Base-by-base conservation (phyloP, 805 yeast species). In the Suhomyces kilbournensis region DNA sequence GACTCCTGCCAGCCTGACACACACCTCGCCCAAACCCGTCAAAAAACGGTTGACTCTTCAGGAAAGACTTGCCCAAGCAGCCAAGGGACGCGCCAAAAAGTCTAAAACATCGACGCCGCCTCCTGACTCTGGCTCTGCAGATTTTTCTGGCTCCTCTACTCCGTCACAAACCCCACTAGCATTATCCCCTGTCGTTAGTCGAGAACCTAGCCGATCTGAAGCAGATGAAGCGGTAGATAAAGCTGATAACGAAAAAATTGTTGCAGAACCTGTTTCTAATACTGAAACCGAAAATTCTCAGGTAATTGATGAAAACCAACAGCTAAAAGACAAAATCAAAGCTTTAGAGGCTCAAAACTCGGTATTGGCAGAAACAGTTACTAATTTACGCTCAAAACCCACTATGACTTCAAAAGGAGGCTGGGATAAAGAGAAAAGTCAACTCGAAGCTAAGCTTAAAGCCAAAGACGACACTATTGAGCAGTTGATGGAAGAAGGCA, bases 1-100 rank as follows among this genome's bases (percentile, higher is more conserved):
- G 42, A 38, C 45, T 8, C 25, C 44, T 8, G 20, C 28, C 10
- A 25, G 19, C 19, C 32, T 22, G 14, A 15, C 46, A 20, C 25
- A 17, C 20, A 34, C 19, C 14, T 40, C 32, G n/a, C 46, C 50
- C 39, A 47, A 52, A 47, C 48, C 58, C 10, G 14, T 19, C 12
- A 77, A 75, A 57, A 86, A 86, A 65, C 76, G 92, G 56, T 70
- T 89, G 17, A 84, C 96, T 0, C 74, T 93, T 58, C 96, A 90
- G 61, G 97, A 92, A 61, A 76, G 97, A 55, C 75, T 92, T 49
- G 96, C 94, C 1, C 68, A 84, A 55, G 97, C 97, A 1, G 90
- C 96, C 6, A 77, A 80, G 53, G 74, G 74, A 12, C 74, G 74
- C 30, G 53, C 56, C 28, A 72, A 68, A 44, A 60, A 56, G 35